Base-by-base conservation (phyloP, 78 protist species). In the Bodo saltans region DNA sequence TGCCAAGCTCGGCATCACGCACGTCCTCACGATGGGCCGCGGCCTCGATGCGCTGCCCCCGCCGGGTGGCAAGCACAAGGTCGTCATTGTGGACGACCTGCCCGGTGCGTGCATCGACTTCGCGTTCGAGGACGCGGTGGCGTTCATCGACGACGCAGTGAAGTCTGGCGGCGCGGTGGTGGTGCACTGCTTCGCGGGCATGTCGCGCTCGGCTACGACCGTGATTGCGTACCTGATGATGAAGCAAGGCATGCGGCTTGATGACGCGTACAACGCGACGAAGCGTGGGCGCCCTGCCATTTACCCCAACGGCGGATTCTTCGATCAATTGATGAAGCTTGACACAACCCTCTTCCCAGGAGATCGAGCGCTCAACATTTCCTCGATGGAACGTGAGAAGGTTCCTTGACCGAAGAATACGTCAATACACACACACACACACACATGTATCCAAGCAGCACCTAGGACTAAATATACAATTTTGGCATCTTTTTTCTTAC, bases 121-220 rank as follows among this genome's bases (percentile, higher is more conserved):
- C 33, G 4, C 42, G 41, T 83, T 83, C 12, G 74, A 79, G 42
- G 72, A 12, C 21, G 78, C 78, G 32, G 1, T 39, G 47, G 88
- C 40, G 34, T 85, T 37, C 53, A 68, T 75, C 70, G 88, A 85
- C n/a, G 28, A 23, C 28, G 88, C 42, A 27, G 12, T 25, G 29
- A 29, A 4, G 47, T 11, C 74, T 1, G 21, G 33, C 29, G 3
- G 12, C 38, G 68, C 74, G 8, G 37, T 85, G 28, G 74, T 85
- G 34, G 76, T 85, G 41, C 88, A 85, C 70, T 85, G 88, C 68
- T 85, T 72, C 69, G 79, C 79, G 12, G 88, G 88, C 34, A 1
- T 74, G 27, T 32, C 41, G 35, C 76, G 88, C 71, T 85, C 88
- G 68, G 88, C 52, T 29, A 52, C 88, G 33, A 12, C 52, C 34